Base-by-base conservation (phyloP, 257 asterid species). In the Solanum pimpinellifolium region DNA sequence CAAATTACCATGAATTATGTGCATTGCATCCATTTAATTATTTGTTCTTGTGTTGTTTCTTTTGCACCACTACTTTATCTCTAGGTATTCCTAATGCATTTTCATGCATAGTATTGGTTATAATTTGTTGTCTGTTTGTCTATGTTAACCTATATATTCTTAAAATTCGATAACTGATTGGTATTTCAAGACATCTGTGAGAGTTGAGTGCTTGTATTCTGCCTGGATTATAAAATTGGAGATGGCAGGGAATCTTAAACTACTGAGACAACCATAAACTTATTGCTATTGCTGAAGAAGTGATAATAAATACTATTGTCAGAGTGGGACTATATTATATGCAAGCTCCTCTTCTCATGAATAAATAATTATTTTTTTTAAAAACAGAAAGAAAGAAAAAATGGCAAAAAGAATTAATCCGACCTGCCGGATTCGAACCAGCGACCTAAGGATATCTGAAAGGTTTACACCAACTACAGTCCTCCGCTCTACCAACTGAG, bases 371-470 rank as follows among this genome's bases (percentile, higher is more conserved):
- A 4, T 42, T 42, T 66, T 66, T 56, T 12, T 6, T 1, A 18
- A 52, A 18, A 52, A 16, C 0, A 5, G 13, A 76, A 2, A 44
- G 20, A 25, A 14, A 77, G 2, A 15, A 25, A 78, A 25, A 2
- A 77, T 77, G 39, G 65, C 15, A 56, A 80, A 75, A 80, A 47
- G 44, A 80, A 80, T 29, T 27, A 29, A 62, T 91, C 92, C 88
- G 90, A 89, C 90, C 92, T 91, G 85, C 92, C 92, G 92, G 92
- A 91, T 89, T 89, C 90, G 90, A 91, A 89, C 91, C 91, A 91
- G 91, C 86, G 92, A 91, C 92, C 90, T 90, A 83, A 83, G 65
- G 52, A 83, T 83, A 66, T 60, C 86, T 62, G 59, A 59, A n/a
- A 62, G 86, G 86, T 23, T 39, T 35, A 23, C 56, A 29, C 59